These are phyloP conservation scores for Coprinopsis strossmayeri DNA, from an alignment of 768 basidiomycete genomes.

Conservation along the genomic window DNA sequence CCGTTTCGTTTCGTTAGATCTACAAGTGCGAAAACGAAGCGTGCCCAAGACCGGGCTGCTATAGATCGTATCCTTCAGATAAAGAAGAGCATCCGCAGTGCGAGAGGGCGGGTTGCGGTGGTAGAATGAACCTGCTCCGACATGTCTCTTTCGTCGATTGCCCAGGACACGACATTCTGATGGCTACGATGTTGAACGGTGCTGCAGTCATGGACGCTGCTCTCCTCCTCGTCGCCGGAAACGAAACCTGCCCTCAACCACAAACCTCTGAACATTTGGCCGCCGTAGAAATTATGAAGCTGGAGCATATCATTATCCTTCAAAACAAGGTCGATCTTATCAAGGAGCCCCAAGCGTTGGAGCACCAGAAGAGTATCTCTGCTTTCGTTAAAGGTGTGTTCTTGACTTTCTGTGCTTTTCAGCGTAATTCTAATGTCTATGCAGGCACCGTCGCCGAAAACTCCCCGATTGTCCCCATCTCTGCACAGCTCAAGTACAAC, in stretches of 20 bases:
- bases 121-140: conserved; percentile 84
- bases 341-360: conserved; percentile 88
- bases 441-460: conserved; percentile 93
- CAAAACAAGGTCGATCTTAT: conserved; percentile 99
- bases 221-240: conserved; percentile 89
- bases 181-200: conserved; percentile 99
- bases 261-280: conserved; percentile 99
- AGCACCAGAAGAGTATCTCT: conserved; percentile 93
- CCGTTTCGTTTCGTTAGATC: conserved; percentile 51
- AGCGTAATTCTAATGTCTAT: conserved; percentile 1
- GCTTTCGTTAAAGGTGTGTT: conserved; percentile 88
- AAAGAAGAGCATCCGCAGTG: conserved; percentile 94
- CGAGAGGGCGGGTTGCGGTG: conserved; percentile 87
- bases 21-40: conserved; percentile 95
- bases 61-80: conserved; percentile 87
- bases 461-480: conserved; percentile 98
- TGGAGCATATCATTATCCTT: conserved; percentile 94
- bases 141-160: conserved; percentile 99
- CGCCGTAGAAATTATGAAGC: conserved; percentile 99
- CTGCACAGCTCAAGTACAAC: conserved; percentile 97
- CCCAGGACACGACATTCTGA: conserved; percentile 98
- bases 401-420: neutral
- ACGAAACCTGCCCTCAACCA: conserved; percentile 98
- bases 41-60: conserved; percentile 92
- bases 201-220: conserved; percentile 99